Percentiles rank a stretch among this genome's conserved stretches.
phyloP scores from a whole-genome alignment of 495 filamentous ascomycete species.

The Tuber melanosporum region DNA sequence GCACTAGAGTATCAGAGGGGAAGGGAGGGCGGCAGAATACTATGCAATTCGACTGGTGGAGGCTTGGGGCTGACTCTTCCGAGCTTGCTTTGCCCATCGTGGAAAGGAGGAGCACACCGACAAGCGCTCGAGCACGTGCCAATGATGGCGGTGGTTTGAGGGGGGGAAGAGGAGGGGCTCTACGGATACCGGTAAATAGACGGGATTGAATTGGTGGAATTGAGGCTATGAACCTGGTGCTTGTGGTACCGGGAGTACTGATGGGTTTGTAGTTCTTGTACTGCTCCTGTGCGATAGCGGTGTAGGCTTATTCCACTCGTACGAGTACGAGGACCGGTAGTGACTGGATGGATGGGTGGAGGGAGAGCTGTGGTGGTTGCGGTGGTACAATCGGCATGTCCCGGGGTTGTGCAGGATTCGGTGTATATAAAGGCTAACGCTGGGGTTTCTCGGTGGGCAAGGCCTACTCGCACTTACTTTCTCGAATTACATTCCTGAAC shows the following conservation, averaged over 20 bases:
- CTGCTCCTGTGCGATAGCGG: background rate
- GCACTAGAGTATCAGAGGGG: no score
- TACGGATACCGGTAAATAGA: background rate
- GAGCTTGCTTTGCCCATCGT: background rate
- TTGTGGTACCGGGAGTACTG: background rate
- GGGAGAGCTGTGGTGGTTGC: background rate
- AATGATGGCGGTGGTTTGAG: background rate
- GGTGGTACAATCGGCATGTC: background rate
- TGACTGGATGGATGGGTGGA: background rate
- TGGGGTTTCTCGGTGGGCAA: background rate
- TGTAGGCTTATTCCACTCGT: background rate
- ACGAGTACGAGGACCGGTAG: no score
- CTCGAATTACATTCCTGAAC: background rate
- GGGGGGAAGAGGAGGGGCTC: background rate
- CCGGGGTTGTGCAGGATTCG: background rate
- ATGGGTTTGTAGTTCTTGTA: background rate
- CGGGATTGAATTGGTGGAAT: background rate
- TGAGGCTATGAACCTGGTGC: background rate
- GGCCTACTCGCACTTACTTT: background rate
- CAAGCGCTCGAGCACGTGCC: background rate
- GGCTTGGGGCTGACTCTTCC: background rate
- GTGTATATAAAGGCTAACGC: background rate
- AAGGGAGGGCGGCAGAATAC: background rate
- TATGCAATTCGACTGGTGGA: background rate
- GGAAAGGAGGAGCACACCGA: background rate